phyloP scores from a whole-genome alignment of 495 filamentous ascomycete species.

The Penicillium waksmanii region DNA sequence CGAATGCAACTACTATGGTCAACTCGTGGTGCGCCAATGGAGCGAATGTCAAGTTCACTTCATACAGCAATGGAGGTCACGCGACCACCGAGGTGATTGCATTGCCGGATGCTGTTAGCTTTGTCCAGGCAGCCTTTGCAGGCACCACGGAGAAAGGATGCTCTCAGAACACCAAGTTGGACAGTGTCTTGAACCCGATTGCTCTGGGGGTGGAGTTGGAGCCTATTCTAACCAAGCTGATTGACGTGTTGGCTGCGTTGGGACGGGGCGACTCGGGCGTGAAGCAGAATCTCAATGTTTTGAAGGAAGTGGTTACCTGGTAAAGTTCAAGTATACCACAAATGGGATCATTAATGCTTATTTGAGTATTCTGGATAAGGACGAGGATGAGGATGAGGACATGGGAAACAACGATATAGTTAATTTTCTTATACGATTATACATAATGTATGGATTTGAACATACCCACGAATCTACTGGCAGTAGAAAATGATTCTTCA shows the following conservation, averaged over 20 bases:
- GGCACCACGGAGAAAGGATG: constrained; percentile 29
- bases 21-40: constrained; percentile 34
- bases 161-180: constrained; percentile 25
- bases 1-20: constrained; percentile 26
- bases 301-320: constrained; percentile 13
- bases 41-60: constrained; percentile 36
- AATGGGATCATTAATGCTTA: no score
- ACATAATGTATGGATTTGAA: neutral
- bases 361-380: no score
- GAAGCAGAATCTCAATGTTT: constrained; percentile 22
- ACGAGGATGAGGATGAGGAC: no score
- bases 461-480: neutral
- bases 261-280: constrained; percentile 28
- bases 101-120: constrained; percentile 28
- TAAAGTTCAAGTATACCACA: neutral
- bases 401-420: no score
- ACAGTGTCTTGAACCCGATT: constrained; percentile 29
- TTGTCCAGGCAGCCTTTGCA: constrained; percentile 34
- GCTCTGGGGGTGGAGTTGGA: constrained; percentile 34
- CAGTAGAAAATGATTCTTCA: neutral
- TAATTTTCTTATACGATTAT: neutral
- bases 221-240: constrained; percentile 28
- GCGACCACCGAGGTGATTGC: constrained; percentile 33
- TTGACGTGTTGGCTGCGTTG: constrained; percentile 22
- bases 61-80: constrained; percentile 35